These are phyloP conservation scores for Trichosporon ovoides DNA, from an alignment of 1,284 basidiomycete genomes.

Conservation along the genomic window DNA sequence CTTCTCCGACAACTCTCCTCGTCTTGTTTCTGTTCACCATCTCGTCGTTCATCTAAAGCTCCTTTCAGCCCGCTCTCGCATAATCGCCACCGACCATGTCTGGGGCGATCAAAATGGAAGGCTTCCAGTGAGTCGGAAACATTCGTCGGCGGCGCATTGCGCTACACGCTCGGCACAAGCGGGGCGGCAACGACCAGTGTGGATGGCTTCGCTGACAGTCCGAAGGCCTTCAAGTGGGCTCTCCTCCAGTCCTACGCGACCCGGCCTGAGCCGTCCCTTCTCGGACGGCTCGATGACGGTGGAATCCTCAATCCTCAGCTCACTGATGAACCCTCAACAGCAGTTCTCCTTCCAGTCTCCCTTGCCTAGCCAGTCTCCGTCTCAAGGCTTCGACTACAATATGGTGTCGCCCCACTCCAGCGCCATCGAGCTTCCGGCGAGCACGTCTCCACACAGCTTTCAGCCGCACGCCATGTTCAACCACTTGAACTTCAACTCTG, in stretches of 20 bases:
- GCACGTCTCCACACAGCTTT: conserved; percentile 25
- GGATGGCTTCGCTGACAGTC: background rate
- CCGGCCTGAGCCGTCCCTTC: conserved; percentile 34
- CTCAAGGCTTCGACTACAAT: conserved; percentile 28
- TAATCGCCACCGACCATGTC: conserved; percentile 17
- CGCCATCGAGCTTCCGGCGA: conserved; percentile 17
- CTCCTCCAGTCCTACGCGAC: conserved; percentile 22
- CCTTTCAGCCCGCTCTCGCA: background rate
- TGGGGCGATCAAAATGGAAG: conserved; percentile 31
- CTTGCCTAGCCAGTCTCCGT: conserved; percentile 13
- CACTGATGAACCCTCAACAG: conserved; percentile 25
- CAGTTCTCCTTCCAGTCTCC: conserved; percentile 17
- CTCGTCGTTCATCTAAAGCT: background rate
- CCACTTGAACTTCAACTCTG: conserved; percentile 32
- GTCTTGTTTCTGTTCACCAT: background rate
- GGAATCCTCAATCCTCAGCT: conserved; percentile 35
- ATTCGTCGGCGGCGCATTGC: background rate
- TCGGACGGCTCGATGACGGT: conserved; percentile 44
- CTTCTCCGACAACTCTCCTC: no score
- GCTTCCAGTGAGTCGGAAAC: conserved; percentile 29
- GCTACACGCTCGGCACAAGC: background rate
- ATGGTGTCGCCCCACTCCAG: conserved; percentile 30
- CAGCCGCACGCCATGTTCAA: conserved; percentile 31
- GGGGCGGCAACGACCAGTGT: background rate
- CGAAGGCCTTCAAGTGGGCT: conserved; percentile 21